Conservation (phyloP, 371 early-diverging fungal genomes). For the Mortierella sp. region DNA sequence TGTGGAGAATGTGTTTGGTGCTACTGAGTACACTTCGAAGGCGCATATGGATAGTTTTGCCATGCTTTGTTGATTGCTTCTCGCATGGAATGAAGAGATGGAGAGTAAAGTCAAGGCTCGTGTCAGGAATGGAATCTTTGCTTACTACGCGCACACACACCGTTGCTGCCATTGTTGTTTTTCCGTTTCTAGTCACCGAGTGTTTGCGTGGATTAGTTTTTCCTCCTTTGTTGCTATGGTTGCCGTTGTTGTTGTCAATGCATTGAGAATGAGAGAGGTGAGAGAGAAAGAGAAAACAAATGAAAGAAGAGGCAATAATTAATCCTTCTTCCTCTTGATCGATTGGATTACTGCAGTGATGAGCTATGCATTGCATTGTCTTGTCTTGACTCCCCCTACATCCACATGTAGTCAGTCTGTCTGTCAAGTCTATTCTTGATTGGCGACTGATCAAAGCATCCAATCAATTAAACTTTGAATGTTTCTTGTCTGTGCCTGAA, state of each 20-base stretch:
- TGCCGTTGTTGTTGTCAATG: too few species aligned
- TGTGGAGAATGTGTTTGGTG: background rate
- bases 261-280: background rate
- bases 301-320: background rate
- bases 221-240: too few species aligned
- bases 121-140: too few species aligned
- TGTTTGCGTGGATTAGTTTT: too few species aligned
- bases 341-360: background rate
- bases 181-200: too few species aligned
- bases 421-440: background rate
- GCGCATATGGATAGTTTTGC: background rate
- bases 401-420: background rate
- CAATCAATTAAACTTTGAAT: background rate
- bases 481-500: constrained; percentile 12
- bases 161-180: too few species aligned
- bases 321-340: background rate
- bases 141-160: too few species aligned
- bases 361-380: background rate
- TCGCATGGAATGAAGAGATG: background rate
- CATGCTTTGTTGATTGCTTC: background rate
- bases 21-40: too few species aligned
- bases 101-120: background rate
- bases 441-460: background rate
- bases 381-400: background rate
- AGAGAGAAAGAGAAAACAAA: background rate